phyloP scores from a whole-genome alignment of 352 stramenopile species.

The Phytopythium boreale region DNA sequence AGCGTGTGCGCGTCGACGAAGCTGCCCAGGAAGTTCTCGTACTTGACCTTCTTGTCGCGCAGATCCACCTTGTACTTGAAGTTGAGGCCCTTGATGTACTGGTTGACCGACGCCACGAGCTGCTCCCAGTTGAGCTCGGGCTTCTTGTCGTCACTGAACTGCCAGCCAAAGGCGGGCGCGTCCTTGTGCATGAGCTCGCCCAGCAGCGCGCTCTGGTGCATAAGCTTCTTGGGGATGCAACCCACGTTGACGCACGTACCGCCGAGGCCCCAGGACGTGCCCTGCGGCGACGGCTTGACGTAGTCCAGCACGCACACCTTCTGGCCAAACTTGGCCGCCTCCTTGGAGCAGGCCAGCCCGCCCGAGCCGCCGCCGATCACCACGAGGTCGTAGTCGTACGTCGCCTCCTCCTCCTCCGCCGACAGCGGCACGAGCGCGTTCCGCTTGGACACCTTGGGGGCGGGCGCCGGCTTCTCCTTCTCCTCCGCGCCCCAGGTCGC shows the following conservation, averaged over 20 bases:
- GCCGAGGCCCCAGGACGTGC: slow-evolving; percentile 90
- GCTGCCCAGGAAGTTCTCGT: slow-evolving; percentile 91
- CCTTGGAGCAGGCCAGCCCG: slow-evolving; percentile 95
- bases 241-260: slow-evolving; percentile 99
- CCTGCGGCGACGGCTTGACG: slow-evolving; percentile 87
- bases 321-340: slow-evolving; percentile 90
- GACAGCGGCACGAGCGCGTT: background rate
- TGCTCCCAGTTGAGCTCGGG: slow-evolving; percentile 88
- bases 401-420: slow-evolving; percentile 18
- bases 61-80: slow-evolving; percentile 98
- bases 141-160: slow-evolving; percentile 5
- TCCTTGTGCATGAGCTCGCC: slow-evolving; percentile 89
- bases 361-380: slow-evolving; percentile 81
- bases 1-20: slow-evolving; percentile 94
- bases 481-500: slow-evolving; percentile 15
- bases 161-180: slow-evolving; percentile 87
- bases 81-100: slow-evolving; percentile 98
- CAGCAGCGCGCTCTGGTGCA: slow-evolving; percentile 95
- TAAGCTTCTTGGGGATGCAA: slow-evolving; percentile 99
- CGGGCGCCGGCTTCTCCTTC: background rate
- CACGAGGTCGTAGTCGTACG: slow-evolving; percentile 82
- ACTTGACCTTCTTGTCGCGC: slow-evolving; percentile 93
- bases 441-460: background rate
- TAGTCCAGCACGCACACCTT: slow-evolving; percentile 97
- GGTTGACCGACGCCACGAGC: slow-evolving; percentile 92